Conservation (phyloP, 306 rosid genomes). For the Trifolium pratense region DNA sequence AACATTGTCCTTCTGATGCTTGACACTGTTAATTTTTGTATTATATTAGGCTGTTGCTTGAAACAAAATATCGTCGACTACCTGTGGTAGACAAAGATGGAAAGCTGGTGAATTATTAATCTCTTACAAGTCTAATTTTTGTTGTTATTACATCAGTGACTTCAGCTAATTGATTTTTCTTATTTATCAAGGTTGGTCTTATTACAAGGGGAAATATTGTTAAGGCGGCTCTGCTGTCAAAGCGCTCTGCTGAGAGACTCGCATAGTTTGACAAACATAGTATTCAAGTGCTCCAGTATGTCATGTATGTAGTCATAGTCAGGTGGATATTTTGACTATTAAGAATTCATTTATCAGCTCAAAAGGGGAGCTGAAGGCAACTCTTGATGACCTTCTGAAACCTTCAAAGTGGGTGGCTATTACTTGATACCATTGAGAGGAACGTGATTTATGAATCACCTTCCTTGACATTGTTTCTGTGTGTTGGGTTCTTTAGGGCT, state of each 20-base stretch:
- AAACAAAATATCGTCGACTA: constrained; percentile 82
- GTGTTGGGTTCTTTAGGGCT: constrained; percentile 35
- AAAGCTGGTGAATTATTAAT: constrained; percentile 65
- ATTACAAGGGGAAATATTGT: constrained; percentile 90
- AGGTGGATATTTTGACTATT: constrained; percentile 20
- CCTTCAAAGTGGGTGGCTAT: constrained; percentile 27
- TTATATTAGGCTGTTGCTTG: constrained; percentile 77
- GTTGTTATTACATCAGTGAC: constrained; percentile 23
- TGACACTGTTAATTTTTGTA: constrained; percentile 8
- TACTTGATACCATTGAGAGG: not conserved
- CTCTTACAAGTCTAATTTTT: not conserved
- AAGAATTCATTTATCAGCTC: constrained; percentile 21
- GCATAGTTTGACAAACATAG: constrained; percentile 17
- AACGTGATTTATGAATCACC: constrained; percentile 45
- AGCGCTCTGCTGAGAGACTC: constrained; percentile 55
- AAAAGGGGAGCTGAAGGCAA: constrained; percentile 27
- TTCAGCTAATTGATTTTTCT: constrained; percentile 45
- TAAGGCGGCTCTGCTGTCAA: constrained; percentile 83
- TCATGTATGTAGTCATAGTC: constrained; percentile 31
- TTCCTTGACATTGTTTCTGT: constrained; percentile 15
- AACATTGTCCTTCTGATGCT: not conserved
- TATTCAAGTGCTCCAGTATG: constrained; percentile 6
- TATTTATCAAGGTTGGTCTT: constrained; percentile 73
- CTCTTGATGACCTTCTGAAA: constrained; percentile 34
- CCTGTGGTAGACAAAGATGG: constrained; percentile 87